A percentile compares a stretch with the other conserved stretches of the same genome.
Conservation (phyloP, 2,329 filamentous ascomycete species). For the Stachybotrys echinatus region DNA sequence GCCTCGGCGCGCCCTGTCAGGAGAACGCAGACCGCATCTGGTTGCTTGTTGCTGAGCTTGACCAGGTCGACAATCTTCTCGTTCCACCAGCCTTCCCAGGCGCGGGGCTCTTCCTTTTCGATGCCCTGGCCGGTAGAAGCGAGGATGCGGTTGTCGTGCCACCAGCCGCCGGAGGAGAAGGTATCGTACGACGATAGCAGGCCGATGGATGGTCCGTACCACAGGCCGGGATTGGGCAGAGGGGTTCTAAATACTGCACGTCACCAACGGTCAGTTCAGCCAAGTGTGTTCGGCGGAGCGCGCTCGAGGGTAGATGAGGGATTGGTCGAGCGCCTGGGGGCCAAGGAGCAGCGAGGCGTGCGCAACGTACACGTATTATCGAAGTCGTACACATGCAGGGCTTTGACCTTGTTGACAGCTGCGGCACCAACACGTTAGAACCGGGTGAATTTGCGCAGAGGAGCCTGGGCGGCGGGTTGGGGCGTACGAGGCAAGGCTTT, state of each 20-base stretch:
- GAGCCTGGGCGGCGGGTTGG: neutral
- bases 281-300: no score
- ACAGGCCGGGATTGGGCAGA: slow-evolving; percentile 81
- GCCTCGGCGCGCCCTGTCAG: slow-evolving; percentile 80
- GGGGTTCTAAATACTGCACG: slow-evolving; percentile 79
- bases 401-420: slow-evolving; percentile 64
- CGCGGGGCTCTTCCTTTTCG: slow-evolving; percentile 74
- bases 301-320: neutral
- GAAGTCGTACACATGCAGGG: slow-evolving; percentile 93
- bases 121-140: slow-evolving; percentile 78
- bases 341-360: neutral
- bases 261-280: no score
- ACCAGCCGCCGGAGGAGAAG: slow-evolving; percentile 87
- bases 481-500: slow-evolving; percentile 62
- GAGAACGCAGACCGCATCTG: slow-evolving; percentile 78
- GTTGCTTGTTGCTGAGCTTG: slow-evolving; percentile 73
- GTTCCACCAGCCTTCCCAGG: slow-evolving; percentile 96
- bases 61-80: slow-evolving; percentile 82
- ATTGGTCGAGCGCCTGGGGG: neutral
- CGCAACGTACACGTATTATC: slow-evolving; percentile 76
- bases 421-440: slow-evolving; percentile 4
- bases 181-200: slow-evolving; percentile 69
- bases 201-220: slow-evolving; percentile 74
- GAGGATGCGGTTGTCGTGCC: slow-evolving; percentile 87
- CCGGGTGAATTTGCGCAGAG: no score